Evolutionary conservation across 2,329 filamentous ascomycete genomes (phyloP).

Genomic region (Penicillium sclerotigenum): DNA sequence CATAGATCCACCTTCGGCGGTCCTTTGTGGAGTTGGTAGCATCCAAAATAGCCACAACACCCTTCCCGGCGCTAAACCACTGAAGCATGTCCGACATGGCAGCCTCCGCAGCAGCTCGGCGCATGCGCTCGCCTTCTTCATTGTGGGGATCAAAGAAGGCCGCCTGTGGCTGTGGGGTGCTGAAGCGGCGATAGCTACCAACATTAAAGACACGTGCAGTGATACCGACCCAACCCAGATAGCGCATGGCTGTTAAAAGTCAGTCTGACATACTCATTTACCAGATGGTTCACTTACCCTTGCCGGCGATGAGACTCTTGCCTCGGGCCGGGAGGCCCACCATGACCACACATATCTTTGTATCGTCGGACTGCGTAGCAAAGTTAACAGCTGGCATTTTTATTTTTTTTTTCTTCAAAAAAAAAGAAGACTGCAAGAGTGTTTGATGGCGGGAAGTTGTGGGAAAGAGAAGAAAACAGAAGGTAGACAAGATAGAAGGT

Average conservation of each 20-base stretch:
- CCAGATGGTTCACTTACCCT: slow-evolving; percentile 60
- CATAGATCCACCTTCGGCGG: slow-evolving; percentile 85
- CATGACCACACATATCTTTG: slow-evolving; percentile 97
- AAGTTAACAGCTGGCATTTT: slow-evolving; percentile 31
- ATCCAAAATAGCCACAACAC: slow-evolving; percentile 89
- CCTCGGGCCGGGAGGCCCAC: slow-evolving; percentile 92
- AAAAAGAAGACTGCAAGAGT: not conserved
- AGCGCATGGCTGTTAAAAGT: slow-evolving; percentile 69
- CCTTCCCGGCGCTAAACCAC: slow-evolving; percentile 77
- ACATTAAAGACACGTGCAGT: slow-evolving; percentile 95
- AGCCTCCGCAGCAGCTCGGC: slow-evolving; percentile 83
- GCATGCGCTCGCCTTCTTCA: slow-evolving; percentile 81
- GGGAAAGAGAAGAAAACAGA: not conserved
- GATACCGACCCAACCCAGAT: slow-evolving; percentile 95
- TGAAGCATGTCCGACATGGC: slow-evolving; percentile 89
- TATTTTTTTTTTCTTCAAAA: not conserved
- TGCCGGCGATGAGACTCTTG: slow-evolving; percentile 96
- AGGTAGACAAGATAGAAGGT: not conserved
- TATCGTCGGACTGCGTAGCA: slow-evolving; percentile 87
- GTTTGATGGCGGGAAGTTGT: not conserved
- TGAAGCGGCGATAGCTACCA: slow-evolving; percentile 86
- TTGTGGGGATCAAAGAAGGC: slow-evolving; percentile 95
- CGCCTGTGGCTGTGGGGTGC: slow-evolving; percentile 84
- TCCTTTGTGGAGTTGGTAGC: slow-evolving; percentile 94
- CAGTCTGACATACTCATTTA: slow-evolving; percentile 4